phyloP scores from a whole-genome alignment of 768 basidiomycete species.

The Mrakia blollopis region DNA sequence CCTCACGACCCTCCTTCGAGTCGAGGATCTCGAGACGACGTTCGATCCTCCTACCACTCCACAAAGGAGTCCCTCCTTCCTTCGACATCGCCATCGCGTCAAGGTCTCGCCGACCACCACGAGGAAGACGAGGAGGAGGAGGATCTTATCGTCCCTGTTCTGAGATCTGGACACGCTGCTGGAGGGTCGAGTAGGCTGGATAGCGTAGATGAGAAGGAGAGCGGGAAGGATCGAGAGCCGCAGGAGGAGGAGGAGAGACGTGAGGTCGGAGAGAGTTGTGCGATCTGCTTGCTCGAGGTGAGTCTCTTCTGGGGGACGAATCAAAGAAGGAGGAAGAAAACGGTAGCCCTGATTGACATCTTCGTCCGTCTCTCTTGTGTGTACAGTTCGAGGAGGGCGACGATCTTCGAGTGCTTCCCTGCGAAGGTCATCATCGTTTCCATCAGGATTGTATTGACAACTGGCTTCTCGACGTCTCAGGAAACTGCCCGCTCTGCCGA shows the following conservation, averaged over 20 bases:
- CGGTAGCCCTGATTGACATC: neutral
- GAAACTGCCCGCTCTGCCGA: conserved; percentile 85
- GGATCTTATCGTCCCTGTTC: neutral
- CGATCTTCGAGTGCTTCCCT: conserved; percentile 81
- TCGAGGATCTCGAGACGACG: neutral
- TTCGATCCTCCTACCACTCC: neutral
- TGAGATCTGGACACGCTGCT: conserved; percentile 4
- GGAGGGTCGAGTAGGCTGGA: neutral
- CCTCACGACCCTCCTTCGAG: neutral
- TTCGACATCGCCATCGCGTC: neutral
- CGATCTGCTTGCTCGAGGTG: conserved; percentile 75
- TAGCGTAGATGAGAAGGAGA: too few species aligned
- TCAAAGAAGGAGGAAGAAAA: conserved; percentile 39
- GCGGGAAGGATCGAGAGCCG: neutral
- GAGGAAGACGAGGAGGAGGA: conserved; percentile 5
- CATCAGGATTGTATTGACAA: conserved; percentile 53
- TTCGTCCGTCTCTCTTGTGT: too few species aligned
- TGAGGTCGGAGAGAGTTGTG: conserved; percentile 80
- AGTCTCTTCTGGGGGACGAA: too few species aligned
- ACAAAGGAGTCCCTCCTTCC: neutral
- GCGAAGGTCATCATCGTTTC: conserved; percentile 84
- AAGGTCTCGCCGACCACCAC: neutral
- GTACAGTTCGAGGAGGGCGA: conserved; percentile 82
- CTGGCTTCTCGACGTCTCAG: conserved; percentile 84
- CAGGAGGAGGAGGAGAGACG: conserved; percentile 44